Evolutionary conservation across 805 yeast species (phyloP).

Genomic region (Cyberlindnera sargentensis): DNA sequence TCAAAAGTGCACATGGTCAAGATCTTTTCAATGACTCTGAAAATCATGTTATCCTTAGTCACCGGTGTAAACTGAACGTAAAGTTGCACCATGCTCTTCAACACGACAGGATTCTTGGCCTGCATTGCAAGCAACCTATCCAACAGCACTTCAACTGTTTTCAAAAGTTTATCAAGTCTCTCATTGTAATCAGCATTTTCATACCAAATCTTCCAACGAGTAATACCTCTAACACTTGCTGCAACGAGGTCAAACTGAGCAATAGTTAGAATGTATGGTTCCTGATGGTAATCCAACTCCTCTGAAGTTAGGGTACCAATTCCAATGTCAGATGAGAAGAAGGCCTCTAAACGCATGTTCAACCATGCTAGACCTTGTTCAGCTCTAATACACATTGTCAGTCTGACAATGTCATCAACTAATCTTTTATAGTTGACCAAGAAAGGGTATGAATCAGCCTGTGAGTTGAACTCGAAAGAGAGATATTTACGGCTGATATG

Average conservation of each 20-base stretch:
- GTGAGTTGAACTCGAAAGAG: conserved; percentile 83
- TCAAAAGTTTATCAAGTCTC: conserved; percentile 42
- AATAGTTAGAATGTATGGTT: conserved; percentile 68
- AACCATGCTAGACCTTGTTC: conserved; percentile 79
- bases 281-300: conserved; percentile 48
- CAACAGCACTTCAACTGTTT: conserved; percentile 61
- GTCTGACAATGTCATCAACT: conserved; percentile 85
- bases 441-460: conserved; percentile 71
- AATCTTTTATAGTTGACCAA: conserved; percentile 73
- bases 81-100: conserved; percentile 84
- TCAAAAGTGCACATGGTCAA: conserved; percentile 79
- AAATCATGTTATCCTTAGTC: conserved; percentile 75
- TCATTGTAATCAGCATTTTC: conserved; percentile 45
- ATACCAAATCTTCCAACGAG: conserved; percentile 95
- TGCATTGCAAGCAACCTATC: conserved; percentile 69
- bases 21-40: conserved; percentile 77
- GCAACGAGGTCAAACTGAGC: conserved; percentile 84
- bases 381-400: conserved; percentile 80
- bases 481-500: conserved; percentile 58
- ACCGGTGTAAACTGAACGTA: conserved; percentile 91
- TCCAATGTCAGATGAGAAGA: conserved; percentile 68
- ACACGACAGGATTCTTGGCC: conserved; percentile 70
- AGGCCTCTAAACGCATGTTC: conserved; percentile 60
- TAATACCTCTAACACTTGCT: conserved; percentile 83
- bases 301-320: conserved; percentile 49